A percentile compares a stretch with the other conserved stretches of the same genome.
These are phyloP conservation scores for Microsporum audouinii DNA, from an alignment of 2,329 filamentous ascomycete species.

Conservation along the genomic window DNA sequence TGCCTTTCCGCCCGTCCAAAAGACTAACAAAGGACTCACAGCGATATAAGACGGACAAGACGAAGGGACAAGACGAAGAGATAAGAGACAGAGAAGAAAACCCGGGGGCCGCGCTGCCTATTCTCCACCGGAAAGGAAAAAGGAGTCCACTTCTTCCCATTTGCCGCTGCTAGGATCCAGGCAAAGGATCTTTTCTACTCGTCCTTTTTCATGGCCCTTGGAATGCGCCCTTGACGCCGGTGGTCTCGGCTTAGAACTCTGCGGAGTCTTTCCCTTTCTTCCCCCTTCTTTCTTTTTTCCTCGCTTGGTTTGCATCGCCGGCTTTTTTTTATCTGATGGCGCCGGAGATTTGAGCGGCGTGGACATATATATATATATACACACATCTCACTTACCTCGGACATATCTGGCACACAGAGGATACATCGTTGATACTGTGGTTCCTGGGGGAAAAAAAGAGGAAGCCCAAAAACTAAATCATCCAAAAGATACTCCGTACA, in stretches of 20 bases:
- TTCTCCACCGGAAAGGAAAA: neutral
- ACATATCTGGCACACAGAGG: neutral
- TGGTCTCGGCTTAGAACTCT: neutral
- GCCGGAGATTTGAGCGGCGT: neutral
- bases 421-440: neutral
- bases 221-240: neutral
- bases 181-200: neutral
- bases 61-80: too few relatives aligned
- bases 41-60: neutral
- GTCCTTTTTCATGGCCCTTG: neutral
- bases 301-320: neutral
- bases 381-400: neutral
- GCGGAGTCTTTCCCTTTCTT: neutral
- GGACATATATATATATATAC: neutral
- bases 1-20: neutral
- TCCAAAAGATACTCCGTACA: too few relatives aligned
- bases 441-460: too few relatives aligned
- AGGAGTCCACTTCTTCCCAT: neutral
- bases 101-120: neutral
- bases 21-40: neutral
- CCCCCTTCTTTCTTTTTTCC: neutral
- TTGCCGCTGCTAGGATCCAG: neutral
- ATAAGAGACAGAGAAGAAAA: neutral
- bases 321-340: neutral
- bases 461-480: too few relatives aligned